Evolutionary conservation across 2,329 filamentous ascomycete genomes (phyloP), one percentile per base, ranked within the genome.

Genomic region (Apiospora koreana): DNA sequence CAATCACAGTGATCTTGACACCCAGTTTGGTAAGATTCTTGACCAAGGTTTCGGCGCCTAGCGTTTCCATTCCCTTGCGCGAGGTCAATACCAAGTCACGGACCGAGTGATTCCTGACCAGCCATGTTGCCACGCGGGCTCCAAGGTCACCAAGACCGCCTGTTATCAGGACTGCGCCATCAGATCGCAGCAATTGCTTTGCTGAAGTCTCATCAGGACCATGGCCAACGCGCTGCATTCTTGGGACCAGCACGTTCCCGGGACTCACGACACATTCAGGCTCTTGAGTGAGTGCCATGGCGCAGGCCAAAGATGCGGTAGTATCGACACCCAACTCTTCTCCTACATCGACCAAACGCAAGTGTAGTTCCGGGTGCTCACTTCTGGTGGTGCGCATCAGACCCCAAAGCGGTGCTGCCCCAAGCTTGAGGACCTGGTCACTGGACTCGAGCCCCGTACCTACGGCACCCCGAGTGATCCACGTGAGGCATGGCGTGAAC

Each of bases 101-200:
- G 54, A 79, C 70, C 62, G 69, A 73, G 70, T 79, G 77, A 1
- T 69, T 28, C 25, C 54, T 73, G 14, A 69, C 76, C 64, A 79
- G 73, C 73, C 76, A 75, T 31, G 70, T 69, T 3, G 77, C 77
- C 54, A 78, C 73, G 43, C 69, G 75, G 25, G 70, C 64, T 43
- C 77, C 77, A 28, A 79, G 70, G 71, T 74, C 50, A n/a, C 77
- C 76, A 31, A 79, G 73, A 9, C 76, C 77, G 10, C 77, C 77
- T 31, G 75, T 78, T 43, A 78, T 73, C 16, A 78, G 70, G 1
- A 78, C 75, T 28, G 76, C 76, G 12, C 77, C 77, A 50, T 76
- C 76, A 3, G 67, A 0, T 38, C 77, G 74, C 12, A 76, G 41
- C 65, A 75, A 67, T 42, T 31, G 67, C 46, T 68, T 67, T 68